Evolutionary conservation across 352 stramenopile genomes (phyloP), one percentile per base, ranked within the genome.

Genomic region (Phytophthora cryptogea): DNA sequence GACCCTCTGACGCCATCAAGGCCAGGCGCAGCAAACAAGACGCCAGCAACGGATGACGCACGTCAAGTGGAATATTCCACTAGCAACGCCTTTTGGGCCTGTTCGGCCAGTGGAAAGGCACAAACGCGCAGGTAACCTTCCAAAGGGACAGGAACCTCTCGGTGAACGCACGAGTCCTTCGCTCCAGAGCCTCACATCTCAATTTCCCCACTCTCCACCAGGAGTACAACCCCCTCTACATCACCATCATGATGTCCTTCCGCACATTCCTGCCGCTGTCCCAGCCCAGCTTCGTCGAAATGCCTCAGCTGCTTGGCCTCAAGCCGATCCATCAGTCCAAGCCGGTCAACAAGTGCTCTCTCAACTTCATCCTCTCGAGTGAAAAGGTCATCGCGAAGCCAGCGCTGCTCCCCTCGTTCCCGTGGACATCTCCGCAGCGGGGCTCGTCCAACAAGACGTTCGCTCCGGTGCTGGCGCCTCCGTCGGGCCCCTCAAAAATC

Each of bases 291-390:
- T 76, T 72, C 46, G 44, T 76, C 41, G 68, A 76, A 31, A 72
- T 76, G 68, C 68, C 68, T 0, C 68, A 76, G 39, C 45, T 76
- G 5, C 68, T 76, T 26, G 68, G 63, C 9, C 44, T 76, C 50
- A 70, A 70, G 28, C 54, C 57, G 27, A 58, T 30, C 7, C 30
- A 59, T 28, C 53, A 63, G 6, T 36, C 47, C 20, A 76, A 72
- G 35, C 63, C 63, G 20, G 44, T 71, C 43, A 73, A 81, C 63
- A 84, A 84, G 60, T 73, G 69, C 64, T 81, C 75, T n/a, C 60
- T 84, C 26, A 48, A 78, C 41, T 84, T 84, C 46, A 84, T 84
- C 53, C 72, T 84, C 46, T 66, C 71, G 20, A 62, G 37, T 32
- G 48, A 64, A 16, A 51, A 70, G 20, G 33, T 28, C 46, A 49